Percentiles rank a stretch among this genome's conserved stretches.
Conservation (phyloP, 1,284 basidiomycete genomes). For the Leccinum colubrinum region DNA sequence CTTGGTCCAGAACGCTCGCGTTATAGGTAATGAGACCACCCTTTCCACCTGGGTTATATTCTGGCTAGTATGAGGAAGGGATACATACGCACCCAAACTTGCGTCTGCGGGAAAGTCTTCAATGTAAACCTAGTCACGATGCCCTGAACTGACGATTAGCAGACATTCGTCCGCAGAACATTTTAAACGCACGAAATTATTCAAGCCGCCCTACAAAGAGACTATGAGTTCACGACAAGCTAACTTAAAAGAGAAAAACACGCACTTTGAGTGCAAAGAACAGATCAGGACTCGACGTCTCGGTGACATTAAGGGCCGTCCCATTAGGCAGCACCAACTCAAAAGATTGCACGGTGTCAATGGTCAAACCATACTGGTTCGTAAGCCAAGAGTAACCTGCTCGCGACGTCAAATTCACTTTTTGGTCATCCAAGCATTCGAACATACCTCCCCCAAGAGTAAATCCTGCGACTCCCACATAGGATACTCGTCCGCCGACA, state of each 20-base stretch:
- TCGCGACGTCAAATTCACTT: neutral
- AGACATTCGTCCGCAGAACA: neutral
- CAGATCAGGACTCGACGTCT: too few relatives aligned
- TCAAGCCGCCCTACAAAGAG: conserved; percentile 45
- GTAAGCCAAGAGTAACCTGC: conserved; percentile 22
- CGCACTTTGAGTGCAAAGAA: too few relatives aligned
- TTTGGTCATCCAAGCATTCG: conserved; percentile 11
- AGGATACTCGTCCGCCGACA: conserved; percentile 38
- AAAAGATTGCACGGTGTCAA: conserved; percentile 46
- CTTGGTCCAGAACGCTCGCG: conserved; percentile 11
- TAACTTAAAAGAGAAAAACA: neutral
- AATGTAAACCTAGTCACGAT: conserved; percentile 60
- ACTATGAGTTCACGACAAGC: neutral
- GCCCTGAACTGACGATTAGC: conserved; percentile 39
- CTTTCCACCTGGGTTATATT: conserved; percentile 29
- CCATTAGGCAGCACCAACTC: conserved; percentile 35
- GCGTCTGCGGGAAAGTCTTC: conserved; percentile 48
- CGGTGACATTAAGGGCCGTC: too few relatives aligned
- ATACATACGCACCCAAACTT: conserved; percentile 52
- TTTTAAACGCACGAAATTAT: conserved; percentile 52
- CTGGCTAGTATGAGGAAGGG: neutral
- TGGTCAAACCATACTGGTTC: conserved; percentile 41
- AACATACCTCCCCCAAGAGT: conserved; percentile 20
- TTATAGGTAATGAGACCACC: conserved; percentile 51
- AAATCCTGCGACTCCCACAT: conserved; percentile 58